phyloP scores from a whole-genome alignment of 495 filamentous ascomycete genomes.

The Penicillium ochrochloron region DNA sequence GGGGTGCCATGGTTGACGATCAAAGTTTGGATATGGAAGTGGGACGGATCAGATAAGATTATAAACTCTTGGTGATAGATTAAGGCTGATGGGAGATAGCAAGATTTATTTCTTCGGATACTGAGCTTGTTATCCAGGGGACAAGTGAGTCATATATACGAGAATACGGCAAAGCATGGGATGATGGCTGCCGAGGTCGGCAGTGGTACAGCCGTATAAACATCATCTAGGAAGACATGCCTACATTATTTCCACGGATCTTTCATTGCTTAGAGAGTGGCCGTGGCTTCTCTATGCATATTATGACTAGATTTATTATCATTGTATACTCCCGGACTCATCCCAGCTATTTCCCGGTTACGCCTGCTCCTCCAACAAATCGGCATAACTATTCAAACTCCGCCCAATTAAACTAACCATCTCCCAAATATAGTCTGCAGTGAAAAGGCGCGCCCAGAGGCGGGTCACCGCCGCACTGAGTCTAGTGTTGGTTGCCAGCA shows the following conservation, averaged over 20 bases:
- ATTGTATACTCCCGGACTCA: not conserved
- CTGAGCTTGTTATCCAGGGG: not conserved
- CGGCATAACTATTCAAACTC: conserved; percentile 66
- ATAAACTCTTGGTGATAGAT: not conserved
- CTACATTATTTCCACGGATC: not conserved
- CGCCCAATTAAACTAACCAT: conserved; percentile 67
- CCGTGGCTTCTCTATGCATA: not conserved
- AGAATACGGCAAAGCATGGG: not conserved
- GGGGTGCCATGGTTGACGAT: conserved; percentile 22
- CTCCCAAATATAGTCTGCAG: conserved; percentile 69
- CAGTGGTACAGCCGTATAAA: not conserved
- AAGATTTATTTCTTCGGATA: not conserved
- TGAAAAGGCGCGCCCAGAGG: conserved; percentile 72
- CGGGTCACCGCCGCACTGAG: conserved; percentile 66
- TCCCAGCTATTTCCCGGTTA: not conserved
- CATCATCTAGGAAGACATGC: not conserved
- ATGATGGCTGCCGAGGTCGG: conserved; percentile 2
- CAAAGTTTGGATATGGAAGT: not conserved
- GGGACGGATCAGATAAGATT: conserved; percentile 1
- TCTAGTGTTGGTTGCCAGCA: conserved; percentile 57
- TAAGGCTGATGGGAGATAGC: not conserved
- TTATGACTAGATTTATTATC: not conserved
- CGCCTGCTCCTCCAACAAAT: conserved; percentile 55
- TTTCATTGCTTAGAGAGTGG: not conserved
- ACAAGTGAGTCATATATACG: not conserved